Evolutionary conservation across 352 stramenopile species (phyloP).

Genomic region (Halophytophthora polymorphica): DNA sequence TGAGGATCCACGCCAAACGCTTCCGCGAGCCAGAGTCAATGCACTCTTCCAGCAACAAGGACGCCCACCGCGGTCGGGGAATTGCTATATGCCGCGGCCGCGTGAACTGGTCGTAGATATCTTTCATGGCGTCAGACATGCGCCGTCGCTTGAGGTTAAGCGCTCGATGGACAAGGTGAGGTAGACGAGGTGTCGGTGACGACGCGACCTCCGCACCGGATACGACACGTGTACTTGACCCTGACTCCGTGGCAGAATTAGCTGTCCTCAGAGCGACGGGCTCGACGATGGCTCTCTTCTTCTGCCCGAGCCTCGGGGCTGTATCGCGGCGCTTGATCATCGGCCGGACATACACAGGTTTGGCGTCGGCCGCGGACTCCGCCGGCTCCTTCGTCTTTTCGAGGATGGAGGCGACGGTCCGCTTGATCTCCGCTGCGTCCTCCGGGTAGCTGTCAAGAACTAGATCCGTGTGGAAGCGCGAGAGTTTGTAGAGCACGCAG

Average conservation of each 20-base stretch:
- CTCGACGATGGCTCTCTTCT: not conserved
- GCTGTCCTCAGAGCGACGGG: not conserved
- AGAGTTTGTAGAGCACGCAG: conserved; percentile 64
- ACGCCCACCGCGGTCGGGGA: conserved; percentile 10
- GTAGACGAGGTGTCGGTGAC: not conserved
- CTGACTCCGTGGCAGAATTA: not conserved
- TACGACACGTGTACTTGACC: not conserved
- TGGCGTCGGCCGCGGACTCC: conserved; percentile 18
- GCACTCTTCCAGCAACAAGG: conserved; percentile 11
- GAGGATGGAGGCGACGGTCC: conserved; percentile 36
- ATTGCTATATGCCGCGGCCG: not conserved
- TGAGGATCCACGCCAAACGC: conserved; percentile 16
- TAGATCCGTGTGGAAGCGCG: conserved; percentile 55
- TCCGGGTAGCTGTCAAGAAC: conserved; percentile 54
- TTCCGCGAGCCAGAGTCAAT: conserved; percentile 9
- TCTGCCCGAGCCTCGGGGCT: not conserved
- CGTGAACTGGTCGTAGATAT: conserved; percentile 15
- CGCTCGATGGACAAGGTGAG: conserved; percentile 27
- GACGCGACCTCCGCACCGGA: not conserved
- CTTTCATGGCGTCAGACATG: conserved; percentile 8
- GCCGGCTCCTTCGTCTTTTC: conserved; percentile 32
- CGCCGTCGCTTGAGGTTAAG: conserved; percentile 9
- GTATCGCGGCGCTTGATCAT: conserved; percentile 1
- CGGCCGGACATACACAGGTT: not conserved
- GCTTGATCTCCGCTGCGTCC: conserved; percentile 13